These are phyloP conservation scores for Colletotrichum sp. DNA, from an alignment of 2,329 filamentous ascomycete species.

Conservation along the genomic window DNA sequence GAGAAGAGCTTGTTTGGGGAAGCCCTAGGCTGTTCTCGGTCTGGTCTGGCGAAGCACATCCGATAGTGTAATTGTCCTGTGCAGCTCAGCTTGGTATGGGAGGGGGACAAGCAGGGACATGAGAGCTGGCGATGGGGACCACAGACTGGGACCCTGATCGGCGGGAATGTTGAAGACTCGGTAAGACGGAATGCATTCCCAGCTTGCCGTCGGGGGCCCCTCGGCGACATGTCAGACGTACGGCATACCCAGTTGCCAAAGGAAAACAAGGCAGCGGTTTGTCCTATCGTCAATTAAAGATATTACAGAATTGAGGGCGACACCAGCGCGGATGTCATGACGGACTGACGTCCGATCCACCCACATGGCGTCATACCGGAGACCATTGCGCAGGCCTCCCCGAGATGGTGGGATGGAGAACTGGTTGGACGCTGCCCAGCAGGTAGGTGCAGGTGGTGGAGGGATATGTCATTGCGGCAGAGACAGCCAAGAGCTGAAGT, in stretches of 20 bases:
- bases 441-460: not conserved
- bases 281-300: not conserved
- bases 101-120: not conserved
- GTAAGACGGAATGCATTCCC: not conserved
- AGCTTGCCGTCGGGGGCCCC: not conserved
- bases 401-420: not conserved
- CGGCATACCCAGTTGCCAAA: not conserved
- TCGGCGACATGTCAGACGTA: not conserved
- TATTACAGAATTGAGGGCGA: not conserved
- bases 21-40: not conserved
- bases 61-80: not conserved
- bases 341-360: not conserved
- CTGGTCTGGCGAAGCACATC: not conserved
- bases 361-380: conserved; percentile 17
- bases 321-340: not conserved
- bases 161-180: not conserved
- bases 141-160: not conserved
- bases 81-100: not conserved
- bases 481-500: not conserved
- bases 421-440: not conserved
- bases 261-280: not conserved
- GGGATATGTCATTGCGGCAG: not conserved
- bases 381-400: not conserved
- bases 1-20: not conserved
- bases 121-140: not conserved